Percentiles rank a stretch among this genome's conserved stretches.
Conservation (phyloP, 371 early-diverging fungal genomes). For the Parasitella parasitica region DNA sequence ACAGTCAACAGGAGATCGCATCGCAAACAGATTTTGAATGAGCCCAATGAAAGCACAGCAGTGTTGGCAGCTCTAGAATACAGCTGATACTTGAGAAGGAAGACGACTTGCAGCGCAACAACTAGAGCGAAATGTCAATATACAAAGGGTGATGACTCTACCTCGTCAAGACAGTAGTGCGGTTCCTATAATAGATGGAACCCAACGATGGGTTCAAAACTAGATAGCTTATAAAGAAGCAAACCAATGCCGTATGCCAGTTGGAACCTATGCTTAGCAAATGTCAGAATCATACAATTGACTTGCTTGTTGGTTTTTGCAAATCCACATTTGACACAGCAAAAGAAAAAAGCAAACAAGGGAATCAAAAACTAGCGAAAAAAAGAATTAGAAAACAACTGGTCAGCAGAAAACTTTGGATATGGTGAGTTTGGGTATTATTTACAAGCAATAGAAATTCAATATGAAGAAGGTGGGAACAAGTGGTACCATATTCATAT, state of each 20-base stretch:
- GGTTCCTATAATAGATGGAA: constrained; percentile 42
- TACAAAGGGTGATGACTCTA: constrained; percentile 60
- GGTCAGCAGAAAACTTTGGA: constrained; percentile 24
- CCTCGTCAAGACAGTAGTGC: constrained; percentile 51
- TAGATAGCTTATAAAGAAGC: constrained; percentile 46
- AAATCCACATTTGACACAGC: constrained; percentile 18
- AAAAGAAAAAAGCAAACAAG: constrained; percentile 28
- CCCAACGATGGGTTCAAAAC: constrained; percentile 47
- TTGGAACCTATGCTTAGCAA: constrained; percentile 20
- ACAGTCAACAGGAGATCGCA: constrained; percentile 42
- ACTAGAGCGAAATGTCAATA: constrained; percentile 28
- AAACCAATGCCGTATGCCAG: constrained; percentile 11
- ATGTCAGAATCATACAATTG: constrained; percentile 41
- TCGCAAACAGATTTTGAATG: constrained; percentile 26
- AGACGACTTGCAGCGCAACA: constrained; percentile 22
- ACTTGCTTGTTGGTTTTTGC: constrained; percentile 34
- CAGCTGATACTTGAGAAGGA: constrained; percentile 37
- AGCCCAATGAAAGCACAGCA: constrained; percentile 41
- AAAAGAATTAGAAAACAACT: constrained; percentile 18
- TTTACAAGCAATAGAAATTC: neutral
- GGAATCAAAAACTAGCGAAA: constrained; percentile 5
- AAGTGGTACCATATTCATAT: too few species aligned
- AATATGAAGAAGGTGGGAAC: neutral
- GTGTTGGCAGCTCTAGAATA: constrained; percentile 40
- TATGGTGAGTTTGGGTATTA: constrained; percentile 16